Evolutionary conservation across 192 early-diverging fungal species (phyloP).

Genomic region (Entophlyctis luteolus): DNA sequence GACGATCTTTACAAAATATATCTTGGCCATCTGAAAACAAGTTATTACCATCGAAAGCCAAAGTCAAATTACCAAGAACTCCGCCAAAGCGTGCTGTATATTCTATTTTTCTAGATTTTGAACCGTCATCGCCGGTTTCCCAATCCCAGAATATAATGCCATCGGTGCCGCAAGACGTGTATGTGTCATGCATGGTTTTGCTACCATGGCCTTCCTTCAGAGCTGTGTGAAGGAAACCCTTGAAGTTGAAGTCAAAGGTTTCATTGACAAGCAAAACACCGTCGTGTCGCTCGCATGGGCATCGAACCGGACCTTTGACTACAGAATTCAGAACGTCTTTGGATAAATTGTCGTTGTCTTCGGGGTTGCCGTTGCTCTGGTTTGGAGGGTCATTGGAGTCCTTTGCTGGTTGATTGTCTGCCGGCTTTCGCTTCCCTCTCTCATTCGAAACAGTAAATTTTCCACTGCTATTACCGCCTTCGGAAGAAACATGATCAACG

Average conservation of each 20-base stretch:
- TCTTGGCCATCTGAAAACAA: background rate
- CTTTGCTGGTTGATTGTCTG: background rate
- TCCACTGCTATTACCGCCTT: background rate
- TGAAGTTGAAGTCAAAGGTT: background rate
- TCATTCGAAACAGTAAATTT: background rate
- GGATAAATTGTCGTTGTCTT: background rate
- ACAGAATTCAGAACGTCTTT: background rate
- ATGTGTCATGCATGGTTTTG: background rate
- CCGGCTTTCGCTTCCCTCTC: background rate
- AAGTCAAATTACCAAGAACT: too few species aligned
- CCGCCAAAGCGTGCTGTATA: conserved; percentile 8
- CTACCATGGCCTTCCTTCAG: conserved; percentile 8
- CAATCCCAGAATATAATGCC: conserved; percentile 12
- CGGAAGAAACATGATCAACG: too few species aligned
- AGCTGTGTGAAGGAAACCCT: background rate
- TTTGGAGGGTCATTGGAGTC: background rate
- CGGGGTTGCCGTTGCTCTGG: background rate
- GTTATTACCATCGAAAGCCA: too few species aligned
- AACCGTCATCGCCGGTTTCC: background rate
- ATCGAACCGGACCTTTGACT: conserved; percentile 7
- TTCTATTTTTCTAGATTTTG: background rate
- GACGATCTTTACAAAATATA: conserved; percentile 4
- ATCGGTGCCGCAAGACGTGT: background rate
- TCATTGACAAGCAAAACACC: background rate
- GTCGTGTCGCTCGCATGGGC: conserved; percentile 4